Base-by-base conservation (phyloP, 2,329 filamentous ascomycete genomes). In the Epichloe typhina region DNA sequence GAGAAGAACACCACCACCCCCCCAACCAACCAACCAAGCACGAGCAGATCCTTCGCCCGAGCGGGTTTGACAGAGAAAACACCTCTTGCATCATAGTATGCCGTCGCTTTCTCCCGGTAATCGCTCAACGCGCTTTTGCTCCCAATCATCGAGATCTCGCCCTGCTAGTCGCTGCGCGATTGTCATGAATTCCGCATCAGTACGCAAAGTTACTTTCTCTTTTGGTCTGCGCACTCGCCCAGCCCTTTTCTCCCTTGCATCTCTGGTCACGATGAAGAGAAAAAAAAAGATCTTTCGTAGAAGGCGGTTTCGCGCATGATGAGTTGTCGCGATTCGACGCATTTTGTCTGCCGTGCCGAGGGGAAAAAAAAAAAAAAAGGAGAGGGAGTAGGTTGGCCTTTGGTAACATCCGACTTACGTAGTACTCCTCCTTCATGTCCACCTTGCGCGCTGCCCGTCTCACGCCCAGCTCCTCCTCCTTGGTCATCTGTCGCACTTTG, bases 91-190 rank as follows among this genome's bases (percentile, higher is more conserved):
- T 54, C 53, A 84, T 57, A 95, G 65, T 47, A 87, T 78, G 36
- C 91, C 91, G 66, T 98, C 91, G 54, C 80, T 85, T 68, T 98
- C 94, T 57, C 93, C 93, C 19, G 87, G 83, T 54, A 96, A 76
- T 64, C 93, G 76, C 71, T 95, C 82, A 11, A 97, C 89, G 49
- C 94, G 82, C 69, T 93, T 94, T 70, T 97, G 93, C 66, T 97
- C 91, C 93, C 93, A 98, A 63, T 88, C 79, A 62, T 98, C 91
- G 54, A 97, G 71, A 64, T 97, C 93, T 67, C 94, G 95, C 35
- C 87, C 86, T 87, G 73, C 58, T 42, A 64, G 57, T 50, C 62
- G 61, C 64, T 66, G 53, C 54, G 17, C 7, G 9, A 23, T 21
- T n/a, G 3, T n/a, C 12, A 44, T 5, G 13, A 13, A 9, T 42